A percentile compares a stretch with the other conserved stretches of the same genome.
Conservation (phyloP, 1,284 basidiomycete genomes). For the Leccinum subrobustum region DNA sequence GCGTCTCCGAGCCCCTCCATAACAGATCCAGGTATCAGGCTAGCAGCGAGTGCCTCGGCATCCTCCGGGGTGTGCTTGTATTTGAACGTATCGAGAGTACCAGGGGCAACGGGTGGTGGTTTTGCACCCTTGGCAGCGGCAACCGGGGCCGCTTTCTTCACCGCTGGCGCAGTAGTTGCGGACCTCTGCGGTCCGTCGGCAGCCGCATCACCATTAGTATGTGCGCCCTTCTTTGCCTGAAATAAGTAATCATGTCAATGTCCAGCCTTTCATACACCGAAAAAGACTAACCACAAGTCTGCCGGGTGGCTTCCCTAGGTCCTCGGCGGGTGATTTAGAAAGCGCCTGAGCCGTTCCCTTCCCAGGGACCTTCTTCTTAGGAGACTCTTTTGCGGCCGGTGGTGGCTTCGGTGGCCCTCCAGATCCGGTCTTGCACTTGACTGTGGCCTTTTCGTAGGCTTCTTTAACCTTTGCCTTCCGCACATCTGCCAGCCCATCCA, state of each 20-base stretch:
- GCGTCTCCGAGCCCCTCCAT: conserved; percentile 77
- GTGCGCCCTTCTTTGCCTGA: conserved; percentile 55
- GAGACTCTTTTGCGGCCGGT: conserved; percentile 40
- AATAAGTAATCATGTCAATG: conserved; percentile 13
- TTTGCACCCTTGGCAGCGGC: conserved; percentile 51
- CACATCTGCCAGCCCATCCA: conserved; percentile 88
- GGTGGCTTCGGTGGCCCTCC: conserved; percentile 44
- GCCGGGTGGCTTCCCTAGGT: conserved; percentile 46
- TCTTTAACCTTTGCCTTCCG: conserved; percentile 95
- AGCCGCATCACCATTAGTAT: conserved; percentile 32
- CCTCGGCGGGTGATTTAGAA: conserved; percentile 22
- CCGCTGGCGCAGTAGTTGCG: conserved; percentile 36
- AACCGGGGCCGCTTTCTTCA: conserved; percentile 46
- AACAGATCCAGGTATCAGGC: conserved; percentile 72
- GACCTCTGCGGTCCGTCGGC: conserved; percentile 28
- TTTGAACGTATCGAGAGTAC: conserved; percentile 82
- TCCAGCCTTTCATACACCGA: not conserved
- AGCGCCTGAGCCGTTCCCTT: conserved; percentile 30
- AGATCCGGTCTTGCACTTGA: conserved; percentile 77
- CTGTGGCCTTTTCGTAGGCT: conserved; percentile 84
- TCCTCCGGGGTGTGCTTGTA: conserved; percentile 92
- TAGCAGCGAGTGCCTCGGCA: conserved; percentile 79
- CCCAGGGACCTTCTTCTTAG: conserved; percentile 45
- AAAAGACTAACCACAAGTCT: conserved; percentile 44
- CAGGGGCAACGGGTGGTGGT: conserved; percentile 44